Conservation (phyloP, 768 basidiomycete genomes). For the Auriscalpium microsporum region DNA sequence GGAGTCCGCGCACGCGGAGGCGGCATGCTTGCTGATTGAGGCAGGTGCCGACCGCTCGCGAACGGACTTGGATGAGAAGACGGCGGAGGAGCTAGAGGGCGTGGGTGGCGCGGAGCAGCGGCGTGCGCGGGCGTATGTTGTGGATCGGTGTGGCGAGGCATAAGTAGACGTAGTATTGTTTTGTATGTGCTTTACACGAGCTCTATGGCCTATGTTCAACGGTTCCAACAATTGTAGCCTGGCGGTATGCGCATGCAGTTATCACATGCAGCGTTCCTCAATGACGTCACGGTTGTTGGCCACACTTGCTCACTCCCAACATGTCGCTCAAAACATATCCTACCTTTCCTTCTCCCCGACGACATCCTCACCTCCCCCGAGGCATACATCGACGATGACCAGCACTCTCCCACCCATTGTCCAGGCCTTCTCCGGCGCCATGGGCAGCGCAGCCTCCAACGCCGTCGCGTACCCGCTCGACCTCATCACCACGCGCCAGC, state of each 20-base stretch:
- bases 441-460: constrained; percentile 49
- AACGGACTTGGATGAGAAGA: constrained; percentile 73
- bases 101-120: constrained; percentile 89
- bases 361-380: neutral
- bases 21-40: constrained; percentile 84
- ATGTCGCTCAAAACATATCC: too few relatives aligned
- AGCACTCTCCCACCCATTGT: constrained; percentile 50
- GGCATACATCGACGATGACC: constrained; percentile 31
- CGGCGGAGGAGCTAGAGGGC: constrained; percentile 84
- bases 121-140: constrained; percentile 66
- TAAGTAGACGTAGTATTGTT: constrained; percentile 18
- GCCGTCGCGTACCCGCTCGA: constrained; percentile 49
- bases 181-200: too few relatives aligned
- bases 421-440: constrained; percentile 49
- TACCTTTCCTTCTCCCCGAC: neutral
- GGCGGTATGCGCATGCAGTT: too few relatives aligned
- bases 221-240: too few relatives aligned
- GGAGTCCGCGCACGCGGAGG: constrained; percentile 92
- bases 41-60: constrained; percentile 89
- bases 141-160: constrained; percentile 60
- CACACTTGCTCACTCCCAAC: too few relatives aligned
- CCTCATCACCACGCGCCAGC: constrained; percentile 44
- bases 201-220: too few relatives aligned
- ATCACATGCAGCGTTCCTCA: too few relatives aligned
- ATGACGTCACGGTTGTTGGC: too few relatives aligned